A percentile compares a stretch with the other conserved stretches of the same genome.
Evolutionary conservation across 2,329 filamentous ascomycete genomes (phyloP).

Genomic region (Botrytis elliptica): DNA sequence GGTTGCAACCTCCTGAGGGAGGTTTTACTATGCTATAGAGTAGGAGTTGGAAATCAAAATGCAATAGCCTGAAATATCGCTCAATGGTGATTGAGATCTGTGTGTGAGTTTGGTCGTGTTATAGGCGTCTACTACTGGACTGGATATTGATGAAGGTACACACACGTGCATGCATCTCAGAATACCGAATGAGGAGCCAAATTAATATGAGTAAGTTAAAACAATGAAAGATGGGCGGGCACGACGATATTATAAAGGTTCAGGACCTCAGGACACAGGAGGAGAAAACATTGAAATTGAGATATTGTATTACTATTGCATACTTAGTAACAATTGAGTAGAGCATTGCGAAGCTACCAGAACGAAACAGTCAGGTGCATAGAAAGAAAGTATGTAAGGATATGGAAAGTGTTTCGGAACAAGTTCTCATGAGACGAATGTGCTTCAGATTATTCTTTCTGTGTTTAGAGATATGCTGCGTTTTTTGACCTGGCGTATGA

Average conservation of each 20-base stretch:
- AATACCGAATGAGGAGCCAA: not conserved
- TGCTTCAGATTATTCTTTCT: not conserved
- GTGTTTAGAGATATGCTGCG: not conserved
- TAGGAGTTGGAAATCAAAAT: not conserved
- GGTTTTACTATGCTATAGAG: slow-evolving; percentile 61
- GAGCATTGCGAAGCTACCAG: not conserved
- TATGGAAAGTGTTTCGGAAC: not conserved
- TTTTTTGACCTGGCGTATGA: too few species aligned
- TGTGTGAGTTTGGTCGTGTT: not conserved
- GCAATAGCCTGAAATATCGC: not conserved
- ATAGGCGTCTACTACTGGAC: not conserved
- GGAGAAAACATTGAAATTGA: not conserved
- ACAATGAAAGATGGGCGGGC: not conserved
- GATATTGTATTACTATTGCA: not conserved
- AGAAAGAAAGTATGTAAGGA: not conserved
- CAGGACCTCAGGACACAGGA: not conserved
- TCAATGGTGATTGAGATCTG: too few species aligned
- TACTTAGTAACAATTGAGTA: not conserved
- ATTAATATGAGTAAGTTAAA: not conserved
- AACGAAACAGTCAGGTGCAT: not conserved
- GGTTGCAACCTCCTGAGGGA: slow-evolving; percentile 79
- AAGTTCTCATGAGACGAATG: not conserved
- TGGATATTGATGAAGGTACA: not conserved
- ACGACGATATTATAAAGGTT: not conserved
- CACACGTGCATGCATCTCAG: not conserved